These are phyloP conservation scores for Liquidambar formosana DNA, from an alignment of 164 flowering plant species.

Conservation along the genomic window DNA sequence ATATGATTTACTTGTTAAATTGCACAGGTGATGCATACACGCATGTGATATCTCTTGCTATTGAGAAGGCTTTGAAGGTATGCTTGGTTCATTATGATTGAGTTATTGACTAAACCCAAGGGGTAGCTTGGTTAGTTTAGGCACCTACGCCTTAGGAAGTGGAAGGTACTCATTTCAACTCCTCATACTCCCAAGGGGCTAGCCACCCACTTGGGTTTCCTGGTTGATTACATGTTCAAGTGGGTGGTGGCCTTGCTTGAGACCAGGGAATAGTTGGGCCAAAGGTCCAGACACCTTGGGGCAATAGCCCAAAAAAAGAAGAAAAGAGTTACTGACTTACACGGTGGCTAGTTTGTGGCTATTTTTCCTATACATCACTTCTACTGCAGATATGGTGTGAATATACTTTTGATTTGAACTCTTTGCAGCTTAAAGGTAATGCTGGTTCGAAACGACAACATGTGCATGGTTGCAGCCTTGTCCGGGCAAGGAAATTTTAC, in stretches of 20 bases:
- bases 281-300: no score
- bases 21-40: constrained; percentile 48
- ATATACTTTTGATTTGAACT: constrained; percentile 16
- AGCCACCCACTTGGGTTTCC: no score
- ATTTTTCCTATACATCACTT: not conserved
- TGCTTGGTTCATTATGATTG: constrained; percentile 4
- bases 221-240: no score
- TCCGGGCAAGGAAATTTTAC: constrained; percentile 76
- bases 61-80: constrained; percentile 92
- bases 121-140: no score
- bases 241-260: no score
- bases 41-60: constrained; percentile 42
- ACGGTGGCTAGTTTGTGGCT: not conserved
- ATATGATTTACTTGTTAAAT: not conserved
- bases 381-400: constrained; percentile 3
- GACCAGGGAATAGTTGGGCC: no score
- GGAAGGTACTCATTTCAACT: no score
- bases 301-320: no score
- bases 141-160: no score
- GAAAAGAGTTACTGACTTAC: not conserved
- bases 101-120: no score
- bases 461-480: constrained; percentile 85
- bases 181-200: no score
- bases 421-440: constrained; percentile 60
- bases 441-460: constrained; percentile 77